These are phyloP conservation scores for Penicillium roqueforti DNA, from an alignment of 495 filamentous ascomycete genomes.

Conservation along the genomic window DNA sequence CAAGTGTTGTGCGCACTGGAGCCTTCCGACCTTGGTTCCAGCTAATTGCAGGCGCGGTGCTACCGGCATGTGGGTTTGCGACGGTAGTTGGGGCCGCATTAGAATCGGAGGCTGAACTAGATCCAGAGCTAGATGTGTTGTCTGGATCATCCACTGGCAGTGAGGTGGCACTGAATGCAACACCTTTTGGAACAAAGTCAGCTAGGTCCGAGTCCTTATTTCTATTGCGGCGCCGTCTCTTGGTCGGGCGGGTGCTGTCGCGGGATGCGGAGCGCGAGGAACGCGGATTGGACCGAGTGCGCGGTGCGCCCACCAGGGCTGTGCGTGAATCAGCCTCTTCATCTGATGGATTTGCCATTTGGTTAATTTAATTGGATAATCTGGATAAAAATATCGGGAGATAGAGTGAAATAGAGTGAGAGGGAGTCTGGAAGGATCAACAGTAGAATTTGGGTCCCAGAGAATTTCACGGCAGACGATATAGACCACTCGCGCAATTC, in stretches of 20 bases:
- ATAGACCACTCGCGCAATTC: conserved; percentile 16
- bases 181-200: conserved; percentile 42
- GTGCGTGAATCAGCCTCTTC: conserved; percentile 45
- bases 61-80: conserved; percentile 24
- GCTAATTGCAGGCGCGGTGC: conserved; percentile 32
- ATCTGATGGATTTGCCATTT: conserved; percentile 15
- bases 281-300: conserved; percentile 17
- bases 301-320: conserved; percentile 34
- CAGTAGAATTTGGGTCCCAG: conserved; percentile 5
- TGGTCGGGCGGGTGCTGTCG: conserved; percentile 27
- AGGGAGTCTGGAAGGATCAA: not conserved
- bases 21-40: conserved; percentile 41
- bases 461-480: conserved; percentile 27
- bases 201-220: conserved; percentile 22
- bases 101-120: conserved; percentile 23
- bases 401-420: not conserved
- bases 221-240: conserved; percentile 29
- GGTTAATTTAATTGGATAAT: not conserved
- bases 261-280: conserved; percentile 22
- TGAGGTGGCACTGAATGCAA: conserved; percentile 30
- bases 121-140: conserved; percentile 30
- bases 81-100: conserved; percentile 10
- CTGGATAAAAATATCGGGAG: not conserved
- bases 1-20: conserved; percentile 35
- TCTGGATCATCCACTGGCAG: conserved; percentile 39